Percentiles rank a stretch among this genome's conserved stretches.
Evolutionary conservation across 805 yeast species (phyloP).

Genomic region (Suhomyces kilbournensis): DNA sequence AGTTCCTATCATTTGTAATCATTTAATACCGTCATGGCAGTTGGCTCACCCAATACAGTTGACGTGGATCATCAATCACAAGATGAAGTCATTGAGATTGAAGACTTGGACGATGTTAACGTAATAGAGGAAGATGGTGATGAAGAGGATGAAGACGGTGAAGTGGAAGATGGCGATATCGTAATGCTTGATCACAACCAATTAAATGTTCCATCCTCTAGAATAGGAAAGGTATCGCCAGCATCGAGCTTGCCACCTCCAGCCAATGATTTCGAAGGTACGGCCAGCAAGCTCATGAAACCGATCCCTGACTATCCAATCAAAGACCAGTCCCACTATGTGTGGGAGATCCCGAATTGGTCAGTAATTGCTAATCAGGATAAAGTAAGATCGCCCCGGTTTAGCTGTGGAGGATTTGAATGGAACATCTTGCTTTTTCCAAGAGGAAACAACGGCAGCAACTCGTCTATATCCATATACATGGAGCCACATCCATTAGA

Average conservation of each 20-base stretch:
- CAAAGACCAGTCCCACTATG: conserved; percentile 30
- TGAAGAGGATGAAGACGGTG: conserved; percentile 6
- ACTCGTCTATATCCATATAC: conserved; percentile 59
- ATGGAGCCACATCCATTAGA: conserved; percentile 65
- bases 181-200: conserved; percentile 5
- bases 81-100: conserved; percentile 12
- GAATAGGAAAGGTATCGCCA: neutral
- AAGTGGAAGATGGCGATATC: neutral
- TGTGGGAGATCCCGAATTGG: conserved; percentile 57
- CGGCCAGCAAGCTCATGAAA: conserved; percentile 33
- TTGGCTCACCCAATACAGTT: conserved; percentile 2
- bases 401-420: conserved; percentile 57
- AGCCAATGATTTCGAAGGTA: conserved; percentile 30
- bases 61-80: neutral
- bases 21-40: neutral
- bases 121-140: conserved; percentile 16
- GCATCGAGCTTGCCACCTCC: conserved; percentile 13
- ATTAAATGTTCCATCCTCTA: neutral
- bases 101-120: conserved; percentile 10
- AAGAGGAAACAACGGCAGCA: conserved; percentile 58
- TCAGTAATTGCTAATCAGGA: conserved; percentile 32
- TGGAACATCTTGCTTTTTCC: conserved; percentile 80
- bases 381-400: conserved; percentile 46
- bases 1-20: neutral
- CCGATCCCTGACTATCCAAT: conserved; percentile 40